Base-by-base conservation (phyloP, 345 rosid genomes). In the Cardamine chenopodiifolia region DNA sequence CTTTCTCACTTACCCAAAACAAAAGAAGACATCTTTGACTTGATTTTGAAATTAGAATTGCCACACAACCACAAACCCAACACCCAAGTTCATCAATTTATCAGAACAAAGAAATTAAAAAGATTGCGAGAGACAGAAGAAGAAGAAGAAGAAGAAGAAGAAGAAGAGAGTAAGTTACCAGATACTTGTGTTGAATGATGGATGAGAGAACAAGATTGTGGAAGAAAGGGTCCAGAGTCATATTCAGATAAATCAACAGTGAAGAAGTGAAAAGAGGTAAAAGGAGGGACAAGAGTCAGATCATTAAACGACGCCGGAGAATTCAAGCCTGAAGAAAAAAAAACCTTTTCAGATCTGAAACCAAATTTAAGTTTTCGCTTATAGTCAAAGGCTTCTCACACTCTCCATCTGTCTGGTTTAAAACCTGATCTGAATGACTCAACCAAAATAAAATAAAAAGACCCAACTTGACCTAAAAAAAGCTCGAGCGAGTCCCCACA, bases 141-240 rank as follows among this genome's bases (percentile, higher is more conserved):
- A 2, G 55, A 62, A 26, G 15, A 31, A 48, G 71, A 61, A 53
- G 45, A 40, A 39, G 44, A 15, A 14, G 47, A n/a, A 56, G 22
- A 15, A 20, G 18, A 37, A 48, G 73, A 61, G 49, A 62, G 35
- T 1, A 64, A 12, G 57, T 83, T 84, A 90, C 95, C 94, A 88
- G 79, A 65, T 53, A 80, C 66, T 71, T 82, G 3, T 80, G 86
- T 22, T 79, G 81, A 68, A 86, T 28, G 70, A 85, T 71, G 54
- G 83, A 78, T 63, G 84, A 66, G 79, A 86, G 83, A 55, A 90
- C 74, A 62, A 81, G 82, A 80, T 79, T 90, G 84, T 83, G 84
- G 69, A 88, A 88, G 81, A 61, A 82, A 77, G 85, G 84, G 73
- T 45, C 9, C 1, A 75, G 83, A 19, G 87, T 84, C 92, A 87